A percentile compares a stretch with the other conserved stretches of the same genome.
phyloP scores from a whole-genome alignment of 129 eudicot genomes.

The Centella asiatica region DNA sequence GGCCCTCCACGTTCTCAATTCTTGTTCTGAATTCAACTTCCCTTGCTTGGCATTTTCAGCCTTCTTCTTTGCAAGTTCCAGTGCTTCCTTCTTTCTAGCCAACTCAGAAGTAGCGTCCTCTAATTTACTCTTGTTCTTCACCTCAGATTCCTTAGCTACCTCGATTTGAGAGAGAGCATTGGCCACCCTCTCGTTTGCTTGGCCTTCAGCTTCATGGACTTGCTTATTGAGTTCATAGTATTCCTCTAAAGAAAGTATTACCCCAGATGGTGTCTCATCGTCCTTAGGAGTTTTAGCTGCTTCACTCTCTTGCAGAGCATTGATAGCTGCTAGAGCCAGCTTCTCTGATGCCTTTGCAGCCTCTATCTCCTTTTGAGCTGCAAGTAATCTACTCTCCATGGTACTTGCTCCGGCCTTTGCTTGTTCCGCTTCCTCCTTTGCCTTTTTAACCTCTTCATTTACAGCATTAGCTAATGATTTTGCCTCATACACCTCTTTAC shows the following conservation, averaged over 20 bases:
- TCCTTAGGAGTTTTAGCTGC: constrained; percentile 28
- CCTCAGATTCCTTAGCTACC: constrained; percentile 65
- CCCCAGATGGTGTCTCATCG: constrained; percentile 38
- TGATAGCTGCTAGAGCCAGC: constrained; percentile 65
- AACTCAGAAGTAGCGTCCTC: constrained; percentile 50
- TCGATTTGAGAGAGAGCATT: constrained; percentile 61
- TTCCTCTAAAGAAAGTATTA: constrained; percentile 68
- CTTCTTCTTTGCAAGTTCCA: constrained; percentile 45
- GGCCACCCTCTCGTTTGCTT: constrained; percentile 52
- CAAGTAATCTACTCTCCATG: constrained; percentile 51
- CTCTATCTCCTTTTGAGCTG: constrained; percentile 81
- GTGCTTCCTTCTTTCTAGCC: constrained; percentile 41
- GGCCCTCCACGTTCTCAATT: constrained; percentile 72
- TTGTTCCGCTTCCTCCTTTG: constrained; percentile 62
- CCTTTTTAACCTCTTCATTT: constrained; percentile 57
- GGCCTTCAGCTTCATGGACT: constrained; percentile 80
- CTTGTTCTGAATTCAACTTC: constrained; percentile 60
- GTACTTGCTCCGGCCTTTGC: constrained; percentile 61
- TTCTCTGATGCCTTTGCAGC: constrained; percentile 83
- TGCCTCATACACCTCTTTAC: constrained; percentile 63
- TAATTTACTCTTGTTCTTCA: constrained; percentile 41
- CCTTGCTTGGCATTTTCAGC: constrained; percentile 79
- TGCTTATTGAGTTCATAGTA: constrained; percentile 71
- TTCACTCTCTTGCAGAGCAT: constrained; percentile 57
- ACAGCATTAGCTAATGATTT: constrained; percentile 40